These are phyloP conservation scores for Rhodosporidiobolus sp. DNA, from an alignment of 768 basidiomycete species.

Conservation along the genomic window DNA sequence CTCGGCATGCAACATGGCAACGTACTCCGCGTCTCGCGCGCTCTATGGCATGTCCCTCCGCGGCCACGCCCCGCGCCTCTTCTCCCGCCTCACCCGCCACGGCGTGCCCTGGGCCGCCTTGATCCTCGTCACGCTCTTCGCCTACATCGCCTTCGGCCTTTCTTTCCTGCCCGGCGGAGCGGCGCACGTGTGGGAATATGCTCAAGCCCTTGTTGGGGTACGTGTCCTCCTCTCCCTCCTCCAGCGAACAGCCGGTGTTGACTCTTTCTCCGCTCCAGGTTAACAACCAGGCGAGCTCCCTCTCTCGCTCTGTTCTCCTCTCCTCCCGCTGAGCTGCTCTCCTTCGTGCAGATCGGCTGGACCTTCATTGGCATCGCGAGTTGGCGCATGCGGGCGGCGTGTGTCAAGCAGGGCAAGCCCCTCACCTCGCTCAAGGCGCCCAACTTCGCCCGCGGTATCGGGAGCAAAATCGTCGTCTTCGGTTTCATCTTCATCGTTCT, in stretches of 20 bases:
- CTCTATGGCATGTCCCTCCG: conserved; percentile 65
- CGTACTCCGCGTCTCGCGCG: conserved; percentile 78
- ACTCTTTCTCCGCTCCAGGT: too few species aligned
- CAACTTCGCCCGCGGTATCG: conserved; percentile 62
- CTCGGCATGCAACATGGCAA: conserved; percentile 81
- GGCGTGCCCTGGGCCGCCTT: too few species aligned
- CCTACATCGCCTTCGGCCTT: conserved; percentile 64
- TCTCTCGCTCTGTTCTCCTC: conserved; percentile 54
- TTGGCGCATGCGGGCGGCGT: conserved; percentile 74
- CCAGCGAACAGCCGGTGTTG: too few species aligned
- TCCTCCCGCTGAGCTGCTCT: too few species aligned
- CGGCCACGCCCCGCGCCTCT: conserved; percentile 66
- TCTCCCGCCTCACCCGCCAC: conserved; percentile 61
- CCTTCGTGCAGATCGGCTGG: conserved; percentile 69
- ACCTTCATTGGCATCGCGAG: conserved; percentile 78
- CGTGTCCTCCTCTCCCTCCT: too few species aligned
- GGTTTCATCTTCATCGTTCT: conserved; percentile 62
- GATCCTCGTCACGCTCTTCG: conserved; percentile 69
- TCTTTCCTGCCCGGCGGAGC: conserved; percentile 65
- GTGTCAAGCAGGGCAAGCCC: conserved; percentile 67
- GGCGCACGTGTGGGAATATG: conserved; percentile 75
- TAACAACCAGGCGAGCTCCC: not conserved
- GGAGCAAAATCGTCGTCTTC: conserved; percentile 55
- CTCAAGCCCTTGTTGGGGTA: conserved; percentile 43
- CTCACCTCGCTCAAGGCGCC: conserved; percentile 69